These are phyloP conservation scores for Chalciporus chontae DNA, from an alignment of 768 basidiomycete genomes.

Conservation along the genomic window DNA sequence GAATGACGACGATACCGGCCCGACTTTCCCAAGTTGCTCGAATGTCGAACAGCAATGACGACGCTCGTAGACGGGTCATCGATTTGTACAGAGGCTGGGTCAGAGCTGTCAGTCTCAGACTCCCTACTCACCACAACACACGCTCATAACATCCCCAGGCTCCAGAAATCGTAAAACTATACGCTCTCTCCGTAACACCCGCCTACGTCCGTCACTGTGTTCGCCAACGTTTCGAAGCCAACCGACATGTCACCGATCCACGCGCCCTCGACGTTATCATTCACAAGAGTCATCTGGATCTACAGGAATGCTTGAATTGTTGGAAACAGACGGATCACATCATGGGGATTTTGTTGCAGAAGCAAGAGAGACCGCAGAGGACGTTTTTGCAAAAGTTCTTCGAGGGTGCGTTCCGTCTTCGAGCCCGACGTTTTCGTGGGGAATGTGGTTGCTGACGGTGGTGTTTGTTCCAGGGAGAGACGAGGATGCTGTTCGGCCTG, in stretches of 20 bases:
- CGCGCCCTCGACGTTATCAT: conserved; percentile 83
- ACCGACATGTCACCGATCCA: conserved; percentile 77
- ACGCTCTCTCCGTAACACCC: conserved; percentile 78
- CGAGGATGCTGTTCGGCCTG: conserved; percentile 68
- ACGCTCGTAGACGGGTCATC: conserved; percentile 65
- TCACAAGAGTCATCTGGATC: conserved; percentile 81
- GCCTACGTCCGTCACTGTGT: conserved; percentile 76
- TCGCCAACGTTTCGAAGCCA: conserved; percentile 82
- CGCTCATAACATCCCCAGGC: conserved; percentile 55
- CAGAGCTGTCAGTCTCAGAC: conserved; percentile 64
- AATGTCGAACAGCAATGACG: conserved; percentile 51
- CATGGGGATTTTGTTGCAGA: conserved; percentile 60
- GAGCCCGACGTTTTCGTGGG: neutral
- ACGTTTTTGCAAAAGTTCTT: conserved; percentile 84
- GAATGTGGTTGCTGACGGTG: neutral
- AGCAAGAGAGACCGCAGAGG: conserved; percentile 42
- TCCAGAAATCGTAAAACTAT: conserved; percentile 83
- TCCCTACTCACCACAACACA: neutral
- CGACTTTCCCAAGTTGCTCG: conserved; percentile 74
- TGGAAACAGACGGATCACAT: conserved; percentile 91
- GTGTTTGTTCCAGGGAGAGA: conserved; percentile 54
- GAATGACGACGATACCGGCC: conserved; percentile 86
- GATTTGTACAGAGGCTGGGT: conserved; percentile 93
- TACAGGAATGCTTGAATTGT: conserved; percentile 90
- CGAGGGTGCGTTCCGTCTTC: conserved; percentile 53